Evolutionary conservation across 768 basidiomycete genomes (phyloP).

Genomic region (Scleroderma bovista): DNA sequence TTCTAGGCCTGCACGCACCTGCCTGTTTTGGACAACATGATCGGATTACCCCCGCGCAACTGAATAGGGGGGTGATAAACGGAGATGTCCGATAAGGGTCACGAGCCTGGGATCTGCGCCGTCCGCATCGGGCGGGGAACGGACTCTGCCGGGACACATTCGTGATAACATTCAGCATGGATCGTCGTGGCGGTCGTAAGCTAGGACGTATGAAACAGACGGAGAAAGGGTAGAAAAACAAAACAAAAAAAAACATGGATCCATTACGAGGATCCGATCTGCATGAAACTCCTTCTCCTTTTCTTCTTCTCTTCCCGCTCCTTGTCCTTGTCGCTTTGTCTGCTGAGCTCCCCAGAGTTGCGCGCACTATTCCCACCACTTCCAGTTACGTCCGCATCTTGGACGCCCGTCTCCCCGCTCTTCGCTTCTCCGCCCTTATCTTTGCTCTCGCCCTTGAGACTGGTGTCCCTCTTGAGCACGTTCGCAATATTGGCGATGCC

Average conservation of each 20-base stretch:
- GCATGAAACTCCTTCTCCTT: conserved; percentile 52
- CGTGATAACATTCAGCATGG: conserved; percentile 1
- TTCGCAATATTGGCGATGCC: conserved; percentile 24
- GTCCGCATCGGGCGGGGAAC: not conserved
- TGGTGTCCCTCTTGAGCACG: conserved; percentile 27
- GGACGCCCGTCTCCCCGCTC: conserved; percentile 10
- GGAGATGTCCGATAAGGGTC: not conserved
- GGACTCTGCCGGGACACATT: no score
- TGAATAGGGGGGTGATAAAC: conserved; percentile 1
- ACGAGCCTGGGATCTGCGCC: not conserved
- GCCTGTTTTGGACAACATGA: conserved; percentile 15
- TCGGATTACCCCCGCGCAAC: conserved; percentile 13
- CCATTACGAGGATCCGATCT: conserved; percentile 31
- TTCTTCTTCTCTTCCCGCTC: conserved; percentile 57
- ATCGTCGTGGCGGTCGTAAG: not conserved
- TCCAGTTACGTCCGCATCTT: conserved; percentile 5
- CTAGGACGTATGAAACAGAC: not conserved
- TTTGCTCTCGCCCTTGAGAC: conserved; percentile 22
- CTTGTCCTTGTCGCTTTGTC: conserved; percentile 49
- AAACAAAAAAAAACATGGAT: conserved; percentile 2
- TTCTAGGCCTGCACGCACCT: conserved; percentile 14
- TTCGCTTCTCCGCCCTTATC: conserved; percentile 9
- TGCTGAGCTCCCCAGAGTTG: conserved; percentile 44
- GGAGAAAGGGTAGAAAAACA: conserved; percentile 1
- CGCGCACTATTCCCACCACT: conserved; percentile 38